A percentile compares a stretch with the other conserved stretches of the same genome.
phyloP scores from a whole-genome alignment of 2,329 filamentous ascomycete genomes.

The Ampelomyces quisqualis region DNA sequence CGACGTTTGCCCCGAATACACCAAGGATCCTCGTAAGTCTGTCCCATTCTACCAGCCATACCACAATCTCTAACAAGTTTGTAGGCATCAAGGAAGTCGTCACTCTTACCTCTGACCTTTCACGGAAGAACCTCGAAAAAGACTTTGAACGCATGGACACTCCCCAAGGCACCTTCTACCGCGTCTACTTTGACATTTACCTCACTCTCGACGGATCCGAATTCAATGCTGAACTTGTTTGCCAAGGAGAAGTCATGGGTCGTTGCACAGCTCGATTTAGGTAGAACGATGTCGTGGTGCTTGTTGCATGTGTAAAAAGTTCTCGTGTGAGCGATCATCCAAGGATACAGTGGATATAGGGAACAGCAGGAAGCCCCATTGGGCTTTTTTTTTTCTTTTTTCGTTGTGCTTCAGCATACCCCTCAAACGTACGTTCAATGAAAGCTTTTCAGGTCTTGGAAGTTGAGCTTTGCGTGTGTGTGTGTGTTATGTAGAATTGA shows the following conservation, averaged over 20 bases:
- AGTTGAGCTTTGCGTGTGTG: background rate
- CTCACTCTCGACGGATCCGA: slow-evolving; percentile 94
- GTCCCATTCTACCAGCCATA: background rate
- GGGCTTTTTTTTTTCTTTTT: background rate
- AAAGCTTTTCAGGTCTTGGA: background rate
- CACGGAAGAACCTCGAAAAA: slow-evolving; percentile 97
- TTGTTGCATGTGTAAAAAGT: slow-evolving; percentile 6
- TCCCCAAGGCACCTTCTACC: slow-evolving; percentile 73
- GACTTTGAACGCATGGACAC: slow-evolving; percentile 99
- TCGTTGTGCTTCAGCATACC: slow-evolving; percentile 7
- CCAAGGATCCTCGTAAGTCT: slow-evolving; percentile 94
- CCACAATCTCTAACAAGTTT: slow-evolving; percentile 2
- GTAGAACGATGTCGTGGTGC: slow-evolving; percentile 38
- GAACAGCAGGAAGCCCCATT: background rate
- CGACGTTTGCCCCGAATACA: slow-evolving; percentile 97
- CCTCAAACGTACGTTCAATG: slow-evolving; percentile 7
- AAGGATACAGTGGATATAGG: slow-evolving; percentile 1
- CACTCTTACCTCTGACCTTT: slow-evolving; percentile 93
- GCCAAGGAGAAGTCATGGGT: slow-evolving; percentile 98
- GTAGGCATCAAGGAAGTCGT: slow-evolving; percentile 98
- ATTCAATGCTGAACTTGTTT: slow-evolving; percentile 98
- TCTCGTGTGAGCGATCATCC: background rate
- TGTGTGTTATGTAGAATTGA: background rate
- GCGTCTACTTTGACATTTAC: slow-evolving; percentile 71
- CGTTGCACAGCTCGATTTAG: slow-evolving; percentile 88